These are phyloP conservation scores for Panus rudis DNA, from an alignment of 768 basidiomycete species.

Conservation along the genomic window DNA sequence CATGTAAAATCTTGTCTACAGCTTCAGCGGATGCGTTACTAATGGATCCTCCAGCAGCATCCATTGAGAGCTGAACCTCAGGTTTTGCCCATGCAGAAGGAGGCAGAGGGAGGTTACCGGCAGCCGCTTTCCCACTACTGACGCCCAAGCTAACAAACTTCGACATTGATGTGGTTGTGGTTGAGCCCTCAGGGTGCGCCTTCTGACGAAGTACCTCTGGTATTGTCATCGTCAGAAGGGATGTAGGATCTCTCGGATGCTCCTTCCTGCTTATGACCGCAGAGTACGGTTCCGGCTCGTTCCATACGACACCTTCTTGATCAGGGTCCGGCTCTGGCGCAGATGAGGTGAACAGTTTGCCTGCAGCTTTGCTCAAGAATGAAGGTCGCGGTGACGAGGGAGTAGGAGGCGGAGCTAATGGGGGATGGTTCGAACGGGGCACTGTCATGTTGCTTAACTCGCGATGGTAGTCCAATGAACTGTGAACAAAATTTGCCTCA, in stretches of 20 bases:
- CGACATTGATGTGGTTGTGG: slow-evolving; percentile 8
- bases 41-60: slow-evolving; percentile 46
- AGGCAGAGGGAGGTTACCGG: too few relatives aligned
- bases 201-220: slow-evolving; percentile 58
- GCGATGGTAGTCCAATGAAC: slow-evolving; percentile 52
- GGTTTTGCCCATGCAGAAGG: slow-evolving; percentile 50
- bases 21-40: slow-evolving; percentile 26
- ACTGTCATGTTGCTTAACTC: slow-evolving; percentile 28
- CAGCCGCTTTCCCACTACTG: slow-evolving; percentile 11
- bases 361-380: slow-evolving; percentile 41
- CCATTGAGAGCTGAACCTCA: slow-evolving; percentile 45
- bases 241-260: slow-evolving; percentile 52
- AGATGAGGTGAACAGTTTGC: slow-evolving; percentile 41
- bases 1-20: slow-evolving; percentile 41
- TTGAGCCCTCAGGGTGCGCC: slow-evolving; percentile 28
- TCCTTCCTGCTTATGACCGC: slow-evolving; percentile 58
- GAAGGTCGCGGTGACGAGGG: slow-evolving; percentile 31
- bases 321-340: slow-evolving; percentile 51
- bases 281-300: slow-evolving; percentile 54
- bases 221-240: slow-evolving; percentile 41
- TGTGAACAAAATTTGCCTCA: too few relatives aligned
- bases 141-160: slow-evolving; percentile 12
- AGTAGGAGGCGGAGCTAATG: slow-evolving; percentile 13
- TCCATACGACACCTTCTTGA: slow-evolving; percentile 48
- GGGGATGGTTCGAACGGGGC: slow-evolving; percentile 1